These are phyloP conservation scores for Alternaria triticimaculans DNA, from an alignment of 2,329 filamentous ascomycete genomes.

Conservation along the genomic window DNA sequence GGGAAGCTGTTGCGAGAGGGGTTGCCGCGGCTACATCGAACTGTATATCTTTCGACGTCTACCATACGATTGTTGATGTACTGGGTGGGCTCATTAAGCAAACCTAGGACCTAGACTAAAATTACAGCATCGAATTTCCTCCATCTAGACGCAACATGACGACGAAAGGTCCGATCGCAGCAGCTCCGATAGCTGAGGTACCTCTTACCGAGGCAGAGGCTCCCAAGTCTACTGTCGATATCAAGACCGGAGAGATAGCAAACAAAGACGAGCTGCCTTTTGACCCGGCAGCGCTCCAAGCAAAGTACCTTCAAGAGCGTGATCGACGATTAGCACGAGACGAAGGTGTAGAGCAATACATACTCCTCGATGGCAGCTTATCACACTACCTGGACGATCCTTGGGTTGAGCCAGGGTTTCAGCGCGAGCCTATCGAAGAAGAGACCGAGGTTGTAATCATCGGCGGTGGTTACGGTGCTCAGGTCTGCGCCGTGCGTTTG, in stretches of 20 bases:
- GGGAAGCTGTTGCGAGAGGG: not conserved
- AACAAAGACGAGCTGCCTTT: constrained; percentile 28
- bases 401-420: constrained; percentile 34
- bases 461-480: constrained; percentile 55
- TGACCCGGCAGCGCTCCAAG: constrained; percentile 32
- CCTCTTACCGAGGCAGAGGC: constrained; percentile 14
- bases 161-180: constrained; percentile 14
- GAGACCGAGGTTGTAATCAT: constrained; percentile 46
- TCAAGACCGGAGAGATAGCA: constrained; percentile 22
- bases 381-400: constrained; percentile 36
- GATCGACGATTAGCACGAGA: constrained; percentile 35
- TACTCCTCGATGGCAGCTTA: constrained; percentile 33
- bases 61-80: not conserved
- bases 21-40: not conserved
- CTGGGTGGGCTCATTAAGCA: not conserved
- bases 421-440: constrained; percentile 35
- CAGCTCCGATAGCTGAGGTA: constrained; percentile 24
- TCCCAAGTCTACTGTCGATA: constrained; percentile 22
- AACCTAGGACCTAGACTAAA: not conserved
- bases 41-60: not conserved
- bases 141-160: constrained; percentile 11
- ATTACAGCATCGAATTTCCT: not conserved
- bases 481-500: constrained; percentile 49
- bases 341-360: constrained; percentile 39
- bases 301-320: constrained; percentile 37